Base-by-base conservation (phyloP, 805 yeast genomes). In the Wickerhamomyces chambardii region DNA sequence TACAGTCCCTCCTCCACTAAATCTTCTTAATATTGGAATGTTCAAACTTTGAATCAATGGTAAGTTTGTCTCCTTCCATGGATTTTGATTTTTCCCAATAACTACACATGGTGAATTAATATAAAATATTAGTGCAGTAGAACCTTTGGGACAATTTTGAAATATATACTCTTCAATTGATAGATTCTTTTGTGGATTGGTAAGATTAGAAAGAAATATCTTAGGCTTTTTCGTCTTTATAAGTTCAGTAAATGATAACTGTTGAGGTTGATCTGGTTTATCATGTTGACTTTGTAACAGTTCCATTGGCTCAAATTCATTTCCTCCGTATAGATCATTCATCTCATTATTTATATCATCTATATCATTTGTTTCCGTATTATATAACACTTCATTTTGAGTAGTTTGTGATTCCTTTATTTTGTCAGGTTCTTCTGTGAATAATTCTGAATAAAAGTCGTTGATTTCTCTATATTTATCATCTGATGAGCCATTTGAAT, bases 1-100 rank as follows among this genome's bases (percentile, higher is more conserved):
- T 1, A 92, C 99, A 0, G 97, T 77, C 0, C 99, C 99, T 2
- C 99, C 99, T 0, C 99, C 99, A 8, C 92, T 79, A 32, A 71
- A 63, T 37, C 99, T 64, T 45, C 99, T 64, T 6, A 92, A 52
- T 7, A 89, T 50, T 0, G 95, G 90, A 18, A 84, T 66, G 3
- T 62, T 61, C 4, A 71, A 54, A 1, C 62, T 44, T 4, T 66
- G 59, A 5, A 84, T 59, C 12, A 74, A 49, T 0, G 74, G 67
- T 3, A 92, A 37, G 47, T 84, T 83, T 28, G 78, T 69, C 53
- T 92, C 99, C 39, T 77, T 73, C 85, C 90, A 90, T 3, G 96
- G 95, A 43, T 87, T 92, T 57, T 92, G 99, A 51, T 92, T 92
- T 50, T 94, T 86, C 0, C 99, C 99, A 11, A 92, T 66, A 2